phyloP scores from a whole-genome alignment of 78 protist species.

The Paratrimastix pyriformis region DNA sequence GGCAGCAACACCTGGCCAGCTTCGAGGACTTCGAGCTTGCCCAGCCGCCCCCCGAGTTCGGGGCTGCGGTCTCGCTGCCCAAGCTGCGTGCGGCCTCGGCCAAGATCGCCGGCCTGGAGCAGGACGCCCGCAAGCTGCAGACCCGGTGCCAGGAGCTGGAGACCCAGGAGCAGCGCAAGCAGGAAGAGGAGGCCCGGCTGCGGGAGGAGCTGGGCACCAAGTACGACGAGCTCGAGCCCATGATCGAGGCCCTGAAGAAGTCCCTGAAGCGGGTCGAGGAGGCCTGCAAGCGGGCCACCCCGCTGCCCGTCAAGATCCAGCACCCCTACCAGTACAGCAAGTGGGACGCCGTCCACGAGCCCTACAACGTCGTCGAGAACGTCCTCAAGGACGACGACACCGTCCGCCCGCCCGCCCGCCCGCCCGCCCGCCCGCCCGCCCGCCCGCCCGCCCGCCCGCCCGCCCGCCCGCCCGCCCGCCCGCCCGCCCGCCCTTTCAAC shows the following conservation, averaged over 20 bases:
- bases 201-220: constrained; percentile 4
- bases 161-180: not conserved
- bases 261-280: constrained; percentile 5
- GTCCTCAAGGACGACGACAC: constrained; percentile 15
- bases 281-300: not conserved
- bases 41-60: not conserved
- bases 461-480: no score
- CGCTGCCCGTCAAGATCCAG: not conserved
- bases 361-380: constrained; percentile 19
- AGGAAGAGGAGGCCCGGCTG: constrained; percentile 1
- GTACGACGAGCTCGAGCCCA: constrained; percentile 15
- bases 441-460: no score
- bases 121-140: not conserved
- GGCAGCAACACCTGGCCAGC: not conserved
- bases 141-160: not conserved
- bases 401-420: no score
- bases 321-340: constrained; percentile 14
- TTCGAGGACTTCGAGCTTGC: constrained; percentile 4
- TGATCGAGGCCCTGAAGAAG: constrained; percentile 12
- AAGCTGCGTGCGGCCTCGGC: not conserved
- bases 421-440: no score
- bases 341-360: constrained; percentile 29
- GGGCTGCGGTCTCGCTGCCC: not conserved
- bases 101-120: not conserved
- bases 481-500: no score